Evolutionary conservation across 176 grass and related monocot genomes (phyloP).

Genomic region (Eragrostis curvula): DNA sequence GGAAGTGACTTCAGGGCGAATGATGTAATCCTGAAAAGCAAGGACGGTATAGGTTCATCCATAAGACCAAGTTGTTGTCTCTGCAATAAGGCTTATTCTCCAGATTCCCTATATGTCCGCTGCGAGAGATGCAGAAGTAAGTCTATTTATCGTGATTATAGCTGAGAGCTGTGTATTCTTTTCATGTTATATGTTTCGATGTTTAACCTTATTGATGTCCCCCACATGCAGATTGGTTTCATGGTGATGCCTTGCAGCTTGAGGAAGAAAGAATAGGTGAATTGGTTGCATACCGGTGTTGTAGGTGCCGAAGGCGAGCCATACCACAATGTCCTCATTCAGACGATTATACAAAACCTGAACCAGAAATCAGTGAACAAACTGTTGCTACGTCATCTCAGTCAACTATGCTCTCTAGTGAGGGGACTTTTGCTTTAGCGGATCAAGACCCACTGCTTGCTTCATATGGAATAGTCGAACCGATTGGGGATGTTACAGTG

Average conservation of each 20-base stretch:
- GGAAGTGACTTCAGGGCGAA: conserved; percentile 68
- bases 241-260: conserved; percentile 88
- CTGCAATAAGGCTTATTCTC: conserved; percentile 69
- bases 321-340: conserved; percentile 81
- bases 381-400: conserved; percentile 46
- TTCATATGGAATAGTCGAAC: conserved; percentile 65
- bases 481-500: conserved; percentile 29
- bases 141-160: conserved; percentile 32
- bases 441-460: conserved; percentile 58
- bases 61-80: conserved; percentile 75
- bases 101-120: conserved; percentile 74
- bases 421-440: conserved; percentile 43
- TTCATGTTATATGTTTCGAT: conserved; percentile 31
- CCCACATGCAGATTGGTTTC: conserved; percentile 83
- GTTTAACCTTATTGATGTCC: conserved; percentile 28
- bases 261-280: conserved; percentile 73
- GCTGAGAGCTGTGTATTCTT: conserved; percentile 21
- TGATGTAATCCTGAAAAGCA: conserved; percentile 81
- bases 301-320: conserved; percentile 86
- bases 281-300: conserved; percentile 77
- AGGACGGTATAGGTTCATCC: conserved; percentile 48
- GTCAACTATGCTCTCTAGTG: conserved; percentile 50
- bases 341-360: conserved; percentile 56
- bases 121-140: conserved; percentile 90
- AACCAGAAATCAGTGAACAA: conserved; percentile 76